Base-by-base conservation (phyloP, 768 basidiomycete genomes). In the Russula brevipes region DNA sequence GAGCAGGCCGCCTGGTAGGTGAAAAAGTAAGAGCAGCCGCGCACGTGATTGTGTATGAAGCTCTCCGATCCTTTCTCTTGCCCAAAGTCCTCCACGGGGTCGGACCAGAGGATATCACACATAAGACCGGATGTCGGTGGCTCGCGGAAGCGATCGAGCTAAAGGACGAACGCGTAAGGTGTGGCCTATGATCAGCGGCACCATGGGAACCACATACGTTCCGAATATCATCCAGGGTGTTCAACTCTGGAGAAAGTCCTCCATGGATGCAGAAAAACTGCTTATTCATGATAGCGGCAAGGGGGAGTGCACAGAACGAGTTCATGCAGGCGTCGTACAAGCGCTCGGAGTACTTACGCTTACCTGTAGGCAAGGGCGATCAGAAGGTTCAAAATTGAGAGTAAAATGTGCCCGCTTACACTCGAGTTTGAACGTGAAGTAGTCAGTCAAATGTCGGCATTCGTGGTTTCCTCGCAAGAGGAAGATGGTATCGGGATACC, bases 221-320 rank as follows among this genome's bases (percentile, higher is more conserved):
- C 58, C 94, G 88, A 50, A 99, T 85, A 73, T 99, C 97, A 69
- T 99, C 96, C 50, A 99, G 82, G 2, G 96, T 98, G 68, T 93
- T 86, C 35, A 99, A 76, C 73, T 99, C 96, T 1, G 97, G 97
- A 0, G 92, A 95, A 12, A 99, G 80, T 14, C 97, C 97, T 35
- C 97, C 97, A 63, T 99, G 97, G 65, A 98, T 95, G 76, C 96
- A 99, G 46, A 98, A 79, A 76, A 99, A 99, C 75, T 98, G 97
- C 73, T 98, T 98, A 80, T 99, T 99, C 95, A 98, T 98, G 70
- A 99, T 76, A 38, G 97, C 97, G 0, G 96, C 96, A 10, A 99
- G 82, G 2, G 97, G 97, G 1, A 99, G 82, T 0, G 90, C 82
- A 72, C 95, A 98, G 80, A 99, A 98, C 0, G 92, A 92, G 19